Base-by-base conservation (phyloP, 192 early-diverging fungal species). In the Backusella morwellensis region DNA sequence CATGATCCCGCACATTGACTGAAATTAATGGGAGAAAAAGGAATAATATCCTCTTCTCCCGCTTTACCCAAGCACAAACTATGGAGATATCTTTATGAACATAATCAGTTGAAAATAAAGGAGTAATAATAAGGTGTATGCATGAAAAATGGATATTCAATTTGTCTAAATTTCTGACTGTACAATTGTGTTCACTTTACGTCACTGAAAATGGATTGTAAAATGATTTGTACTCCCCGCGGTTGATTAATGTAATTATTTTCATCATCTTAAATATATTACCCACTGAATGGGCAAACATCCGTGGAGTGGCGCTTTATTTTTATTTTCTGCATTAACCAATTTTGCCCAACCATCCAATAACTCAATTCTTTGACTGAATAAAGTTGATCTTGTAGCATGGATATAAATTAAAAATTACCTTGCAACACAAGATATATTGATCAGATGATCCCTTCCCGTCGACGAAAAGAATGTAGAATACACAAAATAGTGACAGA, bases 231-330 rank as follows among this genome's bases (percentile, higher is more conserved):
- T 59, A 59, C 54, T 19, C 21, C 54, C 54, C 54, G 54, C 54
- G 54, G 54, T 59, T 59, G n/a, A 23, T 59, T 59, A 59, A 59
- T 68, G 34, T 32, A 68, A 68, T 68, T 68, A 36, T 68, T 68
- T n/a, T 68, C 34, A 36, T 34, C 67, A 36, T 15, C 35, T 9
- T 68, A 38, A 14, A 68, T 59, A 23, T 23, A 59, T 59, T 59
- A 26, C 54, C n/a, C 54, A 23, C 23, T 59, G 54, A 23, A 59
- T 7, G 23, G 8, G 7, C 54, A 59, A 26, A 26, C 21, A 59
- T 59, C 54, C 23, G 54, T 59, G 54, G 54, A 5, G 42, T 50
- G 47, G 47, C 47, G 47, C 47, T 54, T 21, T 54, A 54, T 23
- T 56, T 56, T 56, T 56, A 23, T 59, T 59, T 52, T 59, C 23